Base-by-base conservation (phyloP, 2,329 filamentous ascomycete species). In the Alternaria sp. region DNA sequence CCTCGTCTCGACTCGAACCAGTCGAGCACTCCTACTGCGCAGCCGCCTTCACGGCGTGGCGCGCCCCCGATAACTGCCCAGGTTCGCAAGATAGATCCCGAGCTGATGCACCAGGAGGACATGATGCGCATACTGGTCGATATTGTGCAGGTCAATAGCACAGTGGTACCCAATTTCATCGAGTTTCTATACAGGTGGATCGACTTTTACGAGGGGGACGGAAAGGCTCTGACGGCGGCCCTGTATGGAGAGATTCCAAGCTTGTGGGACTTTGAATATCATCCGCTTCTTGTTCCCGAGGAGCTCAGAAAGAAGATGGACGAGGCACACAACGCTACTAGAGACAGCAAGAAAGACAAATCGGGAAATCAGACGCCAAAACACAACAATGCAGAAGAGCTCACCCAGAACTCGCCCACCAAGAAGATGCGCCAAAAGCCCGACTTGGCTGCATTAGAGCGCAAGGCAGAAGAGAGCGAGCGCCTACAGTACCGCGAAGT, bases 131-230 rank as follows among this genome's bases (percentile, higher is more conserved):
- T 72, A 26, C 51, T 76, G 28, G 65, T 75, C 44, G 70, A 74
- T 26, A 76, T 76, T 24, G 63, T 76, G 5, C 72, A 75, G 37
- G 65, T 64, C 8, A 54, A 65, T 8, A 66, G 61, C 52, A 56
- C 52, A 8, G 50, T 74, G 14, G 67, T 77, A 2, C 74, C 74
- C 1, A 77, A 76, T 53, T 73, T 70, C 28, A 66, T 77, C 36
- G 74, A 77, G 42, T 74, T 74, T 26, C 54, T 77, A 7, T 77
- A 77, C 42, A 63, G 66, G 5, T 72, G 69, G 67, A 60, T 77
- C 48, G 74, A 77, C 59, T 73, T 61, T 42, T 69, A 70, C 39
- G 66, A 71, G 31, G 72, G 72, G 23, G 70, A 73, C 54, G 74
- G 73, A 2, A 70, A 56, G 28, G 74, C 73, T 17, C 51, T 76